Evolutionary conservation across 495 filamentous ascomycete genomes (phyloP).

Genomic region (Penicillium riverlandense): DNA sequence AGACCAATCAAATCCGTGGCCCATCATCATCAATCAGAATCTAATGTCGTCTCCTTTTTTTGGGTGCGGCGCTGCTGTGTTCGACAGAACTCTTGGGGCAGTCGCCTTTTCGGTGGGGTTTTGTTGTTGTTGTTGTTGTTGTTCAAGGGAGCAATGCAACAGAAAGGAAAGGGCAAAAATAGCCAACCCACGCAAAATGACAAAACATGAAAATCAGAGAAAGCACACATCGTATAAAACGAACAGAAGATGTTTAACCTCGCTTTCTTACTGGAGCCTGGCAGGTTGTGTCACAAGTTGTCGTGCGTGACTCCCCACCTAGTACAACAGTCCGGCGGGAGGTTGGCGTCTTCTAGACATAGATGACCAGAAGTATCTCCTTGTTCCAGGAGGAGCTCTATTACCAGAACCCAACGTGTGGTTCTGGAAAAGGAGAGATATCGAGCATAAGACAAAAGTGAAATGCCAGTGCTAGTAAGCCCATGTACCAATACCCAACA

Average conservation of each 20-base stretch:
- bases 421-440: slow-evolving; percentile 13
- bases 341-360: slow-evolving; percentile 11
- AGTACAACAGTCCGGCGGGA: background rate
- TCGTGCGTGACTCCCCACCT: too few relatives aligned
- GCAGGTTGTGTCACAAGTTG: slow-evolving; percentile 1
- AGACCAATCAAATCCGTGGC: too few relatives aligned
- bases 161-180: slow-evolving; percentile 6
- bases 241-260: background rate
- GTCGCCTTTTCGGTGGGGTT: too few relatives aligned
- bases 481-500: background rate
- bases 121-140: background rate
- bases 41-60: too few relatives aligned
- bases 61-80: too few relatives aligned
- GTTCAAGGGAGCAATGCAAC: background rate
- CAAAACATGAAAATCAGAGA: background rate
- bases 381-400: slow-evolving; percentile 16
- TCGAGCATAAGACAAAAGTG: slow-evolving; percentile 6
- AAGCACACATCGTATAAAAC: too few relatives aligned
- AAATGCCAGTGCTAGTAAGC: slow-evolving; percentile 2
- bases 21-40: too few relatives aligned
- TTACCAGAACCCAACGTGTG: slow-evolving; percentile 5
- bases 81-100: too few relatives aligned
- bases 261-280: slow-evolving; percentile 1
- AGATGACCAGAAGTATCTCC: slow-evolving; percentile 7
- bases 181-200: slow-evolving; percentile 9